A percentile compares a stretch with the other conserved stretches of the same genome.
These are phyloP conservation scores for Ganoderma sinense DNA, from an alignment of 1,284 basidiomycete species.

Conservation along the genomic window DNA sequence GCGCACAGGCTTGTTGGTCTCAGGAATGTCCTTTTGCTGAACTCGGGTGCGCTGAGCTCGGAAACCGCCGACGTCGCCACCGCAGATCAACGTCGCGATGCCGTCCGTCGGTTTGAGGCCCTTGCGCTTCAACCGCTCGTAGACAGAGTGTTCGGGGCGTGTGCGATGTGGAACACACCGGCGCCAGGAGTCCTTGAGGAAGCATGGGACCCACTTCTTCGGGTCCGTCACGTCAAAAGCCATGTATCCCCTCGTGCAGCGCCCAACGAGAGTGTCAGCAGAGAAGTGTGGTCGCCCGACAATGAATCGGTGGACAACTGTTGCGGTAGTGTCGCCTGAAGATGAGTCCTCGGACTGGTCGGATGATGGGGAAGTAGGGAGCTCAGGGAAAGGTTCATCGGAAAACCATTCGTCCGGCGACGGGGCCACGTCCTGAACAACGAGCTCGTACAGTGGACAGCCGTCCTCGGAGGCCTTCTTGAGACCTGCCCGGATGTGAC, in stretches of 20 bases:
- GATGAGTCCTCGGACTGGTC: no score
- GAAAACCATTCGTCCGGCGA: background rate
- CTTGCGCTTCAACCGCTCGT: background rate
- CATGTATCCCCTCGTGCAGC: constrained; percentile 13
- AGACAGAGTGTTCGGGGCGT: constrained; percentile 15
- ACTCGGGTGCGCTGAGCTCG: constrained; percentile 2
- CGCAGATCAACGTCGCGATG: constrained; percentile 15
- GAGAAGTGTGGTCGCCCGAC: constrained; percentile 11
- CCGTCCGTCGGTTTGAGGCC: no score
- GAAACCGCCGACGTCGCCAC: constrained; percentile 18
- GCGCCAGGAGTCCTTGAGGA: constrained; percentile 22
- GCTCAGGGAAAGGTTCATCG: background rate
- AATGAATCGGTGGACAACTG: background rate
- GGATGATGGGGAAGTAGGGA: background rate
- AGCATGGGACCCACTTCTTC: background rate
- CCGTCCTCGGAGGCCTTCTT: no score
- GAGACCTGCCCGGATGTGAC: no score
- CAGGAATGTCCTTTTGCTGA: constrained; percentile 7
- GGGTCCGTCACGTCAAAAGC: constrained; percentile 5
- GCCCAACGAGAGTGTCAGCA: constrained; percentile 10
- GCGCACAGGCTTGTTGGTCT: background rate
- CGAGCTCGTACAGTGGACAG: constrained; percentile 1
- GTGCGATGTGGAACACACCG: constrained; percentile 3
- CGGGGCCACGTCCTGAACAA: background rate
- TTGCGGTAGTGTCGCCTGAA: background rate